These are phyloP conservation scores for Gamsiella multidivaricata DNA, from an alignment of 192 early-diverging fungal species.

Conservation along the genomic window DNA sequence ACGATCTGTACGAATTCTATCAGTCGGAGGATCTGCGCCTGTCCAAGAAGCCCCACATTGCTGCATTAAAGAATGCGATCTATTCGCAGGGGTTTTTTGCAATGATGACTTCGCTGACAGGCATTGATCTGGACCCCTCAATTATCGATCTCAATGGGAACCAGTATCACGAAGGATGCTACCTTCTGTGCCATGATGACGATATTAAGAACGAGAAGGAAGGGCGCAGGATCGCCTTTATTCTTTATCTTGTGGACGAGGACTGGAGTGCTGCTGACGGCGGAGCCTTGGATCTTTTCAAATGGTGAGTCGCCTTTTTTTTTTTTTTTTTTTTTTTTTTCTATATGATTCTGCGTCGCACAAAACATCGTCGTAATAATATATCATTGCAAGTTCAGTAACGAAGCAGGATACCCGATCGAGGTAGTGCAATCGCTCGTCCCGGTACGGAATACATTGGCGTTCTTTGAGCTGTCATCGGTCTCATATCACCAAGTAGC, in stretches of 20 bases:
- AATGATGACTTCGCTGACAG: slow-evolving; percentile 70
- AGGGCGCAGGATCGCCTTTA: slow-evolving; percentile 75
- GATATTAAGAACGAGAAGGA: slow-evolving; percentile 72
- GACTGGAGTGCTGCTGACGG: slow-evolving; percentile 73
- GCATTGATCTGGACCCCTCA: slow-evolving; percentile 66
- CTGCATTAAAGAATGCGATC: slow-evolving; percentile 64
- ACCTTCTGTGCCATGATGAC: slow-evolving; percentile 79
- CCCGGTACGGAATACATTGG: slow-evolving; percentile 67
- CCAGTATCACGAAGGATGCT: slow-evolving; percentile 69
- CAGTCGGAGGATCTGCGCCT: slow-evolving; percentile 71
- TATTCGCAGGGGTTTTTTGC: slow-evolving; percentile 70
- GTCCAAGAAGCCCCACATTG: slow-evolving; percentile 54
- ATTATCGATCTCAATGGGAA: slow-evolving; percentile 76
- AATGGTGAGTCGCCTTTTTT: slow-evolving; percentile 33
- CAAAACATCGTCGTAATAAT: neutral
- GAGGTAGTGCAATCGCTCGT: slow-evolving; percentile 55
- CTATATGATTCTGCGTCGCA: neutral
- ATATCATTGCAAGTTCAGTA: slow-evolving; percentile 20
- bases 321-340: neutral
- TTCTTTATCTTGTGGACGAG: slow-evolving; percentile 76
- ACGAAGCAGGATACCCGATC: slow-evolving; percentile 59
- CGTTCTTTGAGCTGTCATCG: slow-evolving; percentile 69
- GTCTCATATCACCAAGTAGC: slow-evolving; percentile 73
- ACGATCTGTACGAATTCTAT: slow-evolving; percentile 78
- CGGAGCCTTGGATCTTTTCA: slow-evolving; percentile 73